These are phyloP conservation scores for Clavariopsis aquatica DNA, from an alignment of 495 filamentous ascomycete genomes.

Conservation along the genomic window DNA sequence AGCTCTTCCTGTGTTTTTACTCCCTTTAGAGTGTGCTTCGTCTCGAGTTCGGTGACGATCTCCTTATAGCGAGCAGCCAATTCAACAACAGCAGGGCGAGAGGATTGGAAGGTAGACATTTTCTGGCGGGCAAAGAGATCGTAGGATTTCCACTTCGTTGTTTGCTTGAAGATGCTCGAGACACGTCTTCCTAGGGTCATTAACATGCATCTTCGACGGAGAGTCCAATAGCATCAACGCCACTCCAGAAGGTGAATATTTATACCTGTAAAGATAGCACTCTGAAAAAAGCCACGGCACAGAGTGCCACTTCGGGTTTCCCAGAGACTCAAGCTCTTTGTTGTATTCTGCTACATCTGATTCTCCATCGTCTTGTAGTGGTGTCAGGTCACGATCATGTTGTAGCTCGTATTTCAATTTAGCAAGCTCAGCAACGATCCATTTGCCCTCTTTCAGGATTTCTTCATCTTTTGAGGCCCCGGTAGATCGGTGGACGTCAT, in stretches of 20 bases:
- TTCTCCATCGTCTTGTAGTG: constrained; percentile 77
- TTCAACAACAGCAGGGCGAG: constrained; percentile 86
- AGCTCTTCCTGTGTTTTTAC: constrained; percentile 50
- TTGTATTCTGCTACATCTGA: constrained; percentile 84
- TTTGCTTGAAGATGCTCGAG: constrained; percentile 71
- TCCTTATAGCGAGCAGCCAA: constrained; percentile 75
- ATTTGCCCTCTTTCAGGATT: constrained; percentile 77
- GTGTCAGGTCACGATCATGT: constrained; percentile 80
- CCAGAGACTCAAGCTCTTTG: constrained; percentile 73
- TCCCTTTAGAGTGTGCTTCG: constrained; percentile 45
- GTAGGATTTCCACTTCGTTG: constrained; percentile 84
- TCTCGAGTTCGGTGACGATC: constrained; percentile 58
- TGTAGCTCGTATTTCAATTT: constrained; percentile 94
- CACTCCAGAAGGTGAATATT: neutral
- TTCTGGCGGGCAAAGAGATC: constrained; percentile 93
- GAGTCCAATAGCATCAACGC: no score
- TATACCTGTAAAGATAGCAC: constrained; percentile 87
- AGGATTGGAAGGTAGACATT: constrained; percentile 88
- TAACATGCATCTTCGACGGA: constrained; percentile 9
- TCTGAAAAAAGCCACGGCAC: constrained; percentile 87
- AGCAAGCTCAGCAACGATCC: constrained; percentile 75
- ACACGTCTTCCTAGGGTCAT: constrained; percentile 62
- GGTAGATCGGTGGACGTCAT: constrained; percentile 82
- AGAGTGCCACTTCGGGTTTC: constrained; percentile 76
- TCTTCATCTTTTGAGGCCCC: constrained; percentile 59